Conservation (phyloP, 2,329 filamentous ascomycete genomes). For the Cylindrodendrum hubeiense region DNA sequence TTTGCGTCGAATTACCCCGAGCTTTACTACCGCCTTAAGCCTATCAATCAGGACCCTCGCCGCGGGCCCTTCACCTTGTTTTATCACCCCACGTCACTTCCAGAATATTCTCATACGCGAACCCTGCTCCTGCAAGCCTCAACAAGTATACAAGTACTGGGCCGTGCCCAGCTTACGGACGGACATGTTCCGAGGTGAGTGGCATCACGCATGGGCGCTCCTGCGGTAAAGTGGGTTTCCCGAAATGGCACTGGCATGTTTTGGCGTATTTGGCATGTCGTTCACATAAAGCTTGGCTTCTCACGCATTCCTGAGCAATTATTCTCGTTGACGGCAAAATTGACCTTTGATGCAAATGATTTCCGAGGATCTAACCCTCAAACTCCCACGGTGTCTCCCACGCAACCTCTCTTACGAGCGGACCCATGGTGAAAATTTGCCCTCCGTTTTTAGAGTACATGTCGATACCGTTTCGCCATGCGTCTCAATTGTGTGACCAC, state of each 20-base stretch:
- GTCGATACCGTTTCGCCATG: conserved; percentile 58
- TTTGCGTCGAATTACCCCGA: conserved; percentile 17
- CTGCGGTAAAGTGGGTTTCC: not conserved
- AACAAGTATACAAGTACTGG: not conserved
- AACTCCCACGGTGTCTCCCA: conserved; percentile 60
- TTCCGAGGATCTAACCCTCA: conserved; percentile 62
- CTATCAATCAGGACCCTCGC: conserved; percentile 3
- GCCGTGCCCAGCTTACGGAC: not conserved
- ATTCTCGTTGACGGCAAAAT: conserved; percentile 53
- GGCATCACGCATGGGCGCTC: conserved; percentile 6
- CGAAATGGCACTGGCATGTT: conserved; percentile 13
- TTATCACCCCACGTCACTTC: not conserved
- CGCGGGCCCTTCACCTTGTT: not conserved
- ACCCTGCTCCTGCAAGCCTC: not conserved
- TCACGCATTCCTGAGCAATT: conserved; percentile 48
- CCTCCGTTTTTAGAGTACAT: conserved; percentile 63
- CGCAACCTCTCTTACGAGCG: conserved; percentile 56
- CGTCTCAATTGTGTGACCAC: conserved; percentile 58
- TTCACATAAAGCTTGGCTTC: conserved; percentile 42
- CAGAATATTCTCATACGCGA: conserved; percentile 14
- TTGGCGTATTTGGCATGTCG: conserved; percentile 29
- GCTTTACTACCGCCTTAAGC: not conserved
- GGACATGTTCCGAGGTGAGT: conserved; percentile 7
- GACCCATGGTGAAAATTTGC: conserved; percentile 55
- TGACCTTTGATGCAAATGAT: conserved; percentile 62